Conservation (phyloP, 2,329 filamentous ascomycete genomes). For the Aspergillus floridensis region DNA sequence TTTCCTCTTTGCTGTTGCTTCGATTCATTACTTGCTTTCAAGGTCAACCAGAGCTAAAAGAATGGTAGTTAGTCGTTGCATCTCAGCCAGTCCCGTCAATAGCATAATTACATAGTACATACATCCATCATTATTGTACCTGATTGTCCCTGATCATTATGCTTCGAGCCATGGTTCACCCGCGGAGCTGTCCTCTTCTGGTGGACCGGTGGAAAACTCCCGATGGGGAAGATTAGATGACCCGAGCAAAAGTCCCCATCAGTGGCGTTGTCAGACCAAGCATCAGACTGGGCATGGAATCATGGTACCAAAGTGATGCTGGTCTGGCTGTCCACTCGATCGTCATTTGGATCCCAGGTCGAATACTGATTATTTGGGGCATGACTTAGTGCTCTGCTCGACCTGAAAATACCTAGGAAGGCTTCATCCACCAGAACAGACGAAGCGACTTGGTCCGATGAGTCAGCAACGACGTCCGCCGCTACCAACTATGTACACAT, state of each 20-base stretch:
- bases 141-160: not conserved
- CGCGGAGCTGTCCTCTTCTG: slow-evolving; percentile 1
- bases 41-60: not conserved
- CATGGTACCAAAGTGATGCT: not conserved
- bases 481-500: no score
- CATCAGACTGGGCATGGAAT: not conserved
- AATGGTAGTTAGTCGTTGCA: no score
- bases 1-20: not conserved
- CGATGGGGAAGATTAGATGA: not conserved
- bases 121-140: not conserved
- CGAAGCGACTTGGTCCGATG: not conserved
- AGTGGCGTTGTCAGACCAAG: not conserved
- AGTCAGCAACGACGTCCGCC: not conserved
- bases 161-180: slow-evolving; percentile 4
- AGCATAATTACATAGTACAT: not conserved
- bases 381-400: no score
- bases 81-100: no score
- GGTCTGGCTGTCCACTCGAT: not conserved
- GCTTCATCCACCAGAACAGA: not conserved
- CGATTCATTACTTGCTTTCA: not conserved
- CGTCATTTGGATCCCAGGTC: not conserved
- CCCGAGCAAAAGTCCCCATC: not conserved
- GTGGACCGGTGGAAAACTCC: not conserved
- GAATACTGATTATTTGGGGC: no score
- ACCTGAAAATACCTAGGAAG: no score